These are phyloP conservation scores for Limnomonas spitsbergensis DNA, from an alignment of 139 green algal species.

Conservation along the genomic window DNA sequence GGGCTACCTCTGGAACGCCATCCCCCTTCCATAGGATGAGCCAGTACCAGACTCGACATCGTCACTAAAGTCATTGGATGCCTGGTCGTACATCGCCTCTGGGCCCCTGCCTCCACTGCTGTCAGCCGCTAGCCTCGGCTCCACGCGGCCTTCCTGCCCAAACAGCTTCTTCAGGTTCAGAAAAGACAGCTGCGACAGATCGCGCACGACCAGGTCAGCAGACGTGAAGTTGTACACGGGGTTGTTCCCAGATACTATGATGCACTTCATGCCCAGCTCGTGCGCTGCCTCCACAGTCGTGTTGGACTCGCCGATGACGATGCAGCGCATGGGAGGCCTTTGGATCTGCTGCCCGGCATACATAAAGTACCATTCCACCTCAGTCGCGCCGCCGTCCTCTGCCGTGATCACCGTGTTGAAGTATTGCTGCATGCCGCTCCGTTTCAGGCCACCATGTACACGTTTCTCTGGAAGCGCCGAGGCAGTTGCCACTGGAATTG, in stretches of 20 bases:
- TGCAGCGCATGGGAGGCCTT: constrained; percentile 83
- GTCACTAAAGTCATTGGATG: too few relatives aligned
- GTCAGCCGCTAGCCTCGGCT: too few relatives aligned
- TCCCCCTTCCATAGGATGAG: too few relatives aligned
- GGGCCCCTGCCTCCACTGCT: too few relatives aligned
- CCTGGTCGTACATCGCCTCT: too few relatives aligned
- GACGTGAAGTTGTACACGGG: constrained; percentile 84
- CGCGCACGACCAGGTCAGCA: constrained; percentile 85
- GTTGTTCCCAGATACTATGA: constrained; percentile 72
- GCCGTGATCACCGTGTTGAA: constrained; percentile 79
- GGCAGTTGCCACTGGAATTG: constrained; percentile 75
- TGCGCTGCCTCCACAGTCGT: constrained; percentile 82
- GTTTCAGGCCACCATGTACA: constrained; percentile 42
- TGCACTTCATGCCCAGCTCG: constrained; percentile 88
- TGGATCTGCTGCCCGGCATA: constrained; percentile 67
- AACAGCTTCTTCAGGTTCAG: constrained; percentile 95
- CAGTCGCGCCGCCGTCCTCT: constrained; percentile 60
- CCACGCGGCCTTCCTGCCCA: constrained; percentile 61
- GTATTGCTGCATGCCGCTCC: constrained; percentile 43
- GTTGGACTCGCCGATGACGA: constrained; percentile 86
- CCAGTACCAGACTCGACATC: too few relatives aligned
- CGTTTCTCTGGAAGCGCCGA: constrained; percentile 52
- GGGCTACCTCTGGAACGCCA: too few relatives aligned
- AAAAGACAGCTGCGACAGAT: constrained; percentile 76
- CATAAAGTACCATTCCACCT: constrained; percentile 67